Evolutionary conservation across 2,329 filamentous ascomycete genomes (phyloP), one percentile per base, ranked within the genome.

Genomic region (Diplodia intermedia): DNA sequence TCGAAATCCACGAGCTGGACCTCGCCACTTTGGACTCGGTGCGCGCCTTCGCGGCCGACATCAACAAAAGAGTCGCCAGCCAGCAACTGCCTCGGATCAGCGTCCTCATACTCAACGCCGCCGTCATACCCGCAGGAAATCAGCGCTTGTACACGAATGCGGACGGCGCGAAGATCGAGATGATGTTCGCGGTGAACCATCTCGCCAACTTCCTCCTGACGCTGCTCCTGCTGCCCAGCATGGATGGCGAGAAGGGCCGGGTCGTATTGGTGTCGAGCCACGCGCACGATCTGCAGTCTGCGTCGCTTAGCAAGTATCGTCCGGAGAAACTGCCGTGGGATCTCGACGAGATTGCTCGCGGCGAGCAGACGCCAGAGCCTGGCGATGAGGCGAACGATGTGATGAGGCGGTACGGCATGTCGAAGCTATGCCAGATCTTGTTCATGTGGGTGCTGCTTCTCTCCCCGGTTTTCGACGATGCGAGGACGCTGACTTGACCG

Each of bases 71-170:
- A 38, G 67, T 72, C 43, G 70, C 75, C 4, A 68, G 69, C 18
- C 77, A 77, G n/a, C 70, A 75, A 1, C 71, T 82, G 29, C 79
- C 81, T 7, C 79, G 75, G 0, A 80, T 83, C 65, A 75, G 75
- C 18, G 79, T 74, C 1, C 72, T 83, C 4, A 76, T 83, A 12
- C 75, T 83, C 29, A 77, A 75, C 52, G 76, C 76, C 1, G 77
- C 63, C 69, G 33, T 40, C 4, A 15, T 61, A 33, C 56, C 56
- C 4, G 4, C 33, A 1, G 26, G 18, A 4, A 23, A 26, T 1
- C 23, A 33, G 40, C 56, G 56, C 7, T 29, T 8, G 26, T 49
- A 33, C 40, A 55, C 18, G 2, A 11, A 69, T 55, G 47, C 70
- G 69, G 11, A 63, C 70, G 40, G 47, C n/a, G 40, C 8, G 1